Evolutionary conservation across 768 basidiomycete species (phyloP).

Genomic region (Mycena albidolilacea): DNA sequence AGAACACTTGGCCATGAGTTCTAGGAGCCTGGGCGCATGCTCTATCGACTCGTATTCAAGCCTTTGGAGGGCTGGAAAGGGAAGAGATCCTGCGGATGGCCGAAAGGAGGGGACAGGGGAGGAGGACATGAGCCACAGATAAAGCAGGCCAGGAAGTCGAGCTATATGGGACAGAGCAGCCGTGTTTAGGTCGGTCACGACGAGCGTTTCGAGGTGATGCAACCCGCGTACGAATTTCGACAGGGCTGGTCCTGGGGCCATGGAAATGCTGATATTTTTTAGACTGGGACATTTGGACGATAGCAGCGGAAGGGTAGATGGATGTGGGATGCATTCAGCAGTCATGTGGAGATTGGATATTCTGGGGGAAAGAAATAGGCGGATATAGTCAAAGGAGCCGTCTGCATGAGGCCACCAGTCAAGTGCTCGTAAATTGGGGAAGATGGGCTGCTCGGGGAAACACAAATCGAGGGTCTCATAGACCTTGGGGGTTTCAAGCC

Average conservation of each 20-base stretch:
- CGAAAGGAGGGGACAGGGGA: neutral
- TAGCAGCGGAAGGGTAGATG: neutral
- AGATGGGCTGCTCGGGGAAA: neutral
- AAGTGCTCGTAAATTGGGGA: constrained; percentile 10
- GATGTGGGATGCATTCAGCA: neutral
- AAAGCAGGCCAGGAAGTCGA: constrained; percentile 1
- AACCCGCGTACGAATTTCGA: constrained; percentile 6
- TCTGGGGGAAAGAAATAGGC: neutral
- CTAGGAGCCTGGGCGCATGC: constrained; percentile 2
- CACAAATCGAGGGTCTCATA: constrained; percentile 6
- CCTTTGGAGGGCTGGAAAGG: neutral
- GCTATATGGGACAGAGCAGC: constrained; percentile 13
- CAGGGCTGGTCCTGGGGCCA: neutral
- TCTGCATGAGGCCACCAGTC: neutral
- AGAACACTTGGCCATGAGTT: neutral
- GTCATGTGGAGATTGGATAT: neutral
- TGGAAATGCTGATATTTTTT: neutral
- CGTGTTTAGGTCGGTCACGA: neutral
- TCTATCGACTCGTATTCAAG: constrained; percentile 11
- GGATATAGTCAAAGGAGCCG: neutral
- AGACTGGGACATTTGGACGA: neutral
- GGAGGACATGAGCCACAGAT: constrained; percentile 24
- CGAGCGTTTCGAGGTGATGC: constrained; percentile 12
- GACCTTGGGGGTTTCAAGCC: neutral
- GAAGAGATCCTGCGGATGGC: neutral